These are phyloP conservation scores for Chytriomyces sp. DNA, from an alignment of 192 early-diverging fungal genomes.

Conservation along the genomic window DNA sequence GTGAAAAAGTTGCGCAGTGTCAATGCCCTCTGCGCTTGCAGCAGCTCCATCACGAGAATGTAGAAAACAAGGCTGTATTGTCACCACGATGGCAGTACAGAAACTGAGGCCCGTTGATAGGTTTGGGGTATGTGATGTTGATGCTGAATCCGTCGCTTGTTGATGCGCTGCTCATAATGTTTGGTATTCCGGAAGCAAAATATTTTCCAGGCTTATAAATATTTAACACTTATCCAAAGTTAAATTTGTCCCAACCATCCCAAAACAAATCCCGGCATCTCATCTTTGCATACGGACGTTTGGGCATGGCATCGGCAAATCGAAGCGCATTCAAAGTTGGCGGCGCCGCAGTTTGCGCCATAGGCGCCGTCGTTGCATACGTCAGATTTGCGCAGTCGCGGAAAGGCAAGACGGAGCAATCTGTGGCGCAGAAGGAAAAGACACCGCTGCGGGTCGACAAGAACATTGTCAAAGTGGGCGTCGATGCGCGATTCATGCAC, in stretches of 20 bases:
- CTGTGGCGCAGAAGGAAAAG: background rate
- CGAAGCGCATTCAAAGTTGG: background rate
- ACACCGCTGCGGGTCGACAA: constrained; percentile 45
- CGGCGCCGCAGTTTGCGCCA: background rate
- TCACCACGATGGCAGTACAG: background rate
- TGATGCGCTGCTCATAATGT: background rate
- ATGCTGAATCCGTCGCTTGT: too few species aligned
- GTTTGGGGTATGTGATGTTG: background rate
- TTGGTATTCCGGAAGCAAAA: background rate
- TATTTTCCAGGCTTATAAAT: background rate
- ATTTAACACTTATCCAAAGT: too few species aligned
- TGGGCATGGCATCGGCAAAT: background rate
- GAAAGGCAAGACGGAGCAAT: too few species aligned
- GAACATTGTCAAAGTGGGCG: constrained; percentile 53
- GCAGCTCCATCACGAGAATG: background rate
- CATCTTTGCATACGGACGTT: background rate
- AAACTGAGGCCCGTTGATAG: background rate
- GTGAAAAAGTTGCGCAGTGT: background rate
- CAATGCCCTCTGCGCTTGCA: background rate
- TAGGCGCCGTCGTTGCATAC: background rate
- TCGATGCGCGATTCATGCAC: constrained; percentile 49
- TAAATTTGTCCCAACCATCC: background rate
- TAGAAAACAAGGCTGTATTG: background rate
- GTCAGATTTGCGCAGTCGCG: too few species aligned
- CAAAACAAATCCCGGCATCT: background rate